Evolutionary conservation across 768 basidiomycete genomes (phyloP), one percentile per base, ranked within the genome.

Genomic region (Plicaturopsis crispa): DNA sequence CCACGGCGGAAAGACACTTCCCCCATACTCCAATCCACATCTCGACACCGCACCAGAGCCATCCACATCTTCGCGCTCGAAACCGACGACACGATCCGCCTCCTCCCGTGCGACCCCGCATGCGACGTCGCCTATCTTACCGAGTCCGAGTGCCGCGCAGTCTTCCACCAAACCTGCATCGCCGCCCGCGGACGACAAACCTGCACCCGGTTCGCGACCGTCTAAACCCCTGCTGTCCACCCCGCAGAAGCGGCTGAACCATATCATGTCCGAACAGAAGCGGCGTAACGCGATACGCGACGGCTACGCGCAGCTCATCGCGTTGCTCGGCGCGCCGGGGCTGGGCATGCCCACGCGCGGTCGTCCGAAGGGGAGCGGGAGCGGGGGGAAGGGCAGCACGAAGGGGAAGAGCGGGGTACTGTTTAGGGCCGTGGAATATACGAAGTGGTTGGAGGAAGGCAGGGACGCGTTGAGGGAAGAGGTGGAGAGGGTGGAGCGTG

Each of bases 241-340:
- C 4, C 87, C 87, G 0, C 87, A 93, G 60, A 90, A 91, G 52
- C 75, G 89, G 10, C 73, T 88, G 12, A 91, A 92, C 55, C 89
- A 94, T 65, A 92, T 94, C 67, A 80, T 89, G 75, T 90, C 87
- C 5, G 91, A 94, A 56, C 90, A 94, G 61, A 88, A 88, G 52
- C 84, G 91, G 6, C 78, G 91, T 7, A 93, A 93, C 51, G 85
- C 86, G 36, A 94, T 94, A 48, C 80, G 87, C 30, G 82, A 87
- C 45, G 89, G 89, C 28, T 94, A 92, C 59, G 79, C 86, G 1
- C 86, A 90, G 53, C 63, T 94, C 30, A 90, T 89, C 22, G 78
- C 86, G 0, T 84, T 87, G n/a, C 80, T 78, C 4, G 86, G 84
- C 4, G 68, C 78, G 2, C 75, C 81, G 35, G 69, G 73, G 0